A percentile compares a stretch with the other conserved stretches of the same genome.
Conservation (phyloP, 345 rosid species). For the Linum tenue region DNA sequence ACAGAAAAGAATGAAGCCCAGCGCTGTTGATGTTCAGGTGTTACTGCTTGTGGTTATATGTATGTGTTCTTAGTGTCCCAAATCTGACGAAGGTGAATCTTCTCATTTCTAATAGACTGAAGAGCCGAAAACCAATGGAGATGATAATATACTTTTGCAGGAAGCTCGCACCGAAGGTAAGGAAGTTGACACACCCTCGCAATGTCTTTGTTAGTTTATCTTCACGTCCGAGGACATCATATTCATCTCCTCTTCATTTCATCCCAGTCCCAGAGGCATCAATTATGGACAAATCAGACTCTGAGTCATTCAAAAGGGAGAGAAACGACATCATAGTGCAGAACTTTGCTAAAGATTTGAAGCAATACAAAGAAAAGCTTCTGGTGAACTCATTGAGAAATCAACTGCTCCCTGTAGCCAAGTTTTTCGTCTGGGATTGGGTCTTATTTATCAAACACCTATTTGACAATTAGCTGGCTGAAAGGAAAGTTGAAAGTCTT, state of each 20-base stretch:
- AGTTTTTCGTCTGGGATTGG: neutral
- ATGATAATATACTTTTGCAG: slow-evolving; percentile 17
- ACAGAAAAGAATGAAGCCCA: slow-evolving; percentile 48
- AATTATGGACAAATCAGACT: slow-evolving; percentile 15
- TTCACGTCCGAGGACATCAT: neutral
- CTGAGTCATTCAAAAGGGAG: slow-evolving; percentile 25
- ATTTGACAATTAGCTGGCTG: slow-evolving; percentile 46
- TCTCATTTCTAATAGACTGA: slow-evolving; percentile 30
- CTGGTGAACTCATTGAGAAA: slow-evolving; percentile 31
- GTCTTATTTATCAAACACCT: neutral
- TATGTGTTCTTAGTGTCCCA: neutral
- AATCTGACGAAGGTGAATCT: neutral
- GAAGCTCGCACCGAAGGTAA: slow-evolving; percentile 26
- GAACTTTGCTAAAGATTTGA: slow-evolving; percentile 68
- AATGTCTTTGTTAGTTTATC: neutral
- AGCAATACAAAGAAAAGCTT: slow-evolving; percentile 59
- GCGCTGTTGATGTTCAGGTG: slow-evolving; percentile 23
- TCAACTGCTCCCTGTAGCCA: neutral
- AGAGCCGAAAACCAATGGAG: slow-evolving; percentile 19
- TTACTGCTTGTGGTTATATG: neutral
- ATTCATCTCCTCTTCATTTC: slow-evolving; percentile 6
- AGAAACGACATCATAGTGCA: slow-evolving; percentile 44
- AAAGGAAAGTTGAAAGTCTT: slow-evolving; percentile 43
- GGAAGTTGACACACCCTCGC: slow-evolving; percentile 5
- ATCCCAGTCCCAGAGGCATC: slow-evolving; percentile 27